phyloP scores from a whole-genome alignment of 2,329 filamentous ascomycete genomes.

The Neopestalotiopsis clavispora region DNA sequence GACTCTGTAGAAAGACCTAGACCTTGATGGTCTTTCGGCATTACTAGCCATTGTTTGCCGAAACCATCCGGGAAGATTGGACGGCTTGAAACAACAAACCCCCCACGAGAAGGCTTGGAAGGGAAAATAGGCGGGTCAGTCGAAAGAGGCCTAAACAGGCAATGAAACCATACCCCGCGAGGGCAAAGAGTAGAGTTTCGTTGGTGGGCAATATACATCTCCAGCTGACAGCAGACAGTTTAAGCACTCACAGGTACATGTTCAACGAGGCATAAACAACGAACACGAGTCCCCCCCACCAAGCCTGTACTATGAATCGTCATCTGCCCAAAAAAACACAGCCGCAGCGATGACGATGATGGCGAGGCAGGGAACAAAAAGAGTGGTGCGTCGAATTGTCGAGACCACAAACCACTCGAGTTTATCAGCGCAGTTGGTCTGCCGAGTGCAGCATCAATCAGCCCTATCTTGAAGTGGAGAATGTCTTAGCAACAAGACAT shows the following conservation, averaged over 20 bases:
- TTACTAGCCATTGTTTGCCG: constrained; percentile 4
- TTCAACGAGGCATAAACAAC: background rate
- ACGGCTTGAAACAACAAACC: background rate
- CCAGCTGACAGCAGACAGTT: too few species aligned
- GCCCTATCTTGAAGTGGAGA: background rate
- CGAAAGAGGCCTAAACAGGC: background rate
- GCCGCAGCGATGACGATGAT: background rate
- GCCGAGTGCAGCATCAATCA: background rate
- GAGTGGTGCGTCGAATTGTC: background rate
- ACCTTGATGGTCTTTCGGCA: background rate
- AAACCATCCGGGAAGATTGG: background rate
- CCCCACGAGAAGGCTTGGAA: background rate
- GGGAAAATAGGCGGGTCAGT: background rate
- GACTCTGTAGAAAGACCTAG: background rate
- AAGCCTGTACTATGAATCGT: background rate
- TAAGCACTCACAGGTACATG: background rate
- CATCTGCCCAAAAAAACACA: background rate
- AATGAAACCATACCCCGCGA: background rate
- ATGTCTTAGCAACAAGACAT: background rate
- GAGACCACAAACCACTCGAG: background rate
- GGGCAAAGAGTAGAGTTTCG: background rate
- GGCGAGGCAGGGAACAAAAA: background rate
- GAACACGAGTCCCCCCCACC: background rate
- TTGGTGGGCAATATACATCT: background rate
- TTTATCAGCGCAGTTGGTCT: background rate